A percentile compares a stretch with the other conserved stretches of the same genome.
These are phyloP conservation scores for Brasenia schreberi DNA, from an alignment of 164 flowering plant species.

Conservation along the genomic window DNA sequence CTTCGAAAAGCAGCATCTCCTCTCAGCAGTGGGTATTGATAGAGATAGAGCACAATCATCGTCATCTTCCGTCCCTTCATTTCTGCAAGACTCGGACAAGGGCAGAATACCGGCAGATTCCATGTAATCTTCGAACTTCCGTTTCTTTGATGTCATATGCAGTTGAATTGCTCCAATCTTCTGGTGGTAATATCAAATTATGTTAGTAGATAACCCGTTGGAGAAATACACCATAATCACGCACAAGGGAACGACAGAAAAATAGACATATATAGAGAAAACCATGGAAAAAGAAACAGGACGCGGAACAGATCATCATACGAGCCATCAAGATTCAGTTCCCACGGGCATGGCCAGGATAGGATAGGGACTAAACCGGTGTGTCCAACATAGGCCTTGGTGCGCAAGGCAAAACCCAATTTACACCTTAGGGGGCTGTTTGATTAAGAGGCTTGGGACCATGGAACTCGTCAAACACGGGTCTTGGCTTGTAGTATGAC, in stretches of 20 bases:
- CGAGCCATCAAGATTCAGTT: no score
- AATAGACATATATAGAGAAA: background rate
- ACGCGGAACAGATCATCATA: no score
- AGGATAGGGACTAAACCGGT: no score
- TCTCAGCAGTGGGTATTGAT: background rate
- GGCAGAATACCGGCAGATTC: background rate
- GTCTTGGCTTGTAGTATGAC: no score
- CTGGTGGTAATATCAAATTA: background rate
- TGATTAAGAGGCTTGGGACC: no score
- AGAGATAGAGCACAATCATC: constrained; percentile 26
- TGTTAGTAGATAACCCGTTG: background rate
- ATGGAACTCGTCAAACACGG: no score
- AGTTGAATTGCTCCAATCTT: constrained; percentile 8
- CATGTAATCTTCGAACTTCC: background rate
- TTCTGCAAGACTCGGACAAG: background rate
- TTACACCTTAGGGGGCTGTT: no score
- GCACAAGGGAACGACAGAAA: background rate
- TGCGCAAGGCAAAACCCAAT: no score
- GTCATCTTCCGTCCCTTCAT: constrained; percentile 10
- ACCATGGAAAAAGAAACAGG: background rate
- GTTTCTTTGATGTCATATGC: constrained; percentile 1
- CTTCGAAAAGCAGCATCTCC: background rate
- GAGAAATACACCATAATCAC: background rate
- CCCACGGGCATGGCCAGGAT: no score
- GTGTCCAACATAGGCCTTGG: no score